Percentiles rank a stretch among this genome's conserved stretches.
Evolutionary conservation across 208 protist genomes (phyloP).

Genomic region (Trypanosoma theileri): DNA sequence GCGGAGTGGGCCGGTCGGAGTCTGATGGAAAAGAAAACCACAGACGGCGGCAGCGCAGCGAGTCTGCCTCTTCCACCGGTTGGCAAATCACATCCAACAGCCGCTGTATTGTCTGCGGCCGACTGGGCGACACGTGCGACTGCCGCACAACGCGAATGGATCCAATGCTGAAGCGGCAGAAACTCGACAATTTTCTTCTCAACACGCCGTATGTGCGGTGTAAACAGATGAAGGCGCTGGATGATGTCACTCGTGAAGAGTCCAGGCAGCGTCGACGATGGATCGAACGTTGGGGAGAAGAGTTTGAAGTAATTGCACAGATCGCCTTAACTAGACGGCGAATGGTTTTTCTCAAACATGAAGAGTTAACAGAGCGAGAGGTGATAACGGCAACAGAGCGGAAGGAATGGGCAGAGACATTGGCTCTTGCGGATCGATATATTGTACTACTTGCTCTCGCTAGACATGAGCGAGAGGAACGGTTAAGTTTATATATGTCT

Average conservation of each 20-base stretch:
- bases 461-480: conserved; percentile 46
- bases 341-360: conserved; percentile 28
- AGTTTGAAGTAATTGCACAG: conserved; percentile 26
- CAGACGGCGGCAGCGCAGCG: conserved; percentile 22
- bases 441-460: conserved; percentile 35
- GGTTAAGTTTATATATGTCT: conserved; percentile 20
- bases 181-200: conserved; percentile 57
- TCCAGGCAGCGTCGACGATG: conserved; percentile 43
- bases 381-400: conserved; percentile 31
- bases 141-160: conserved; percentile 45
- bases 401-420: conserved; percentile 18
- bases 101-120: conserved; percentile 68
- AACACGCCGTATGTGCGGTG: conserved; percentile 78
- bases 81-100: conserved; percentile 77
- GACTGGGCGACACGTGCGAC: conserved; percentile 43
- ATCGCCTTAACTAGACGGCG: conserved; percentile 26
- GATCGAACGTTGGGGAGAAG: conserved; percentile 30
- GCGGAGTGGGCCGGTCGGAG: background rate
- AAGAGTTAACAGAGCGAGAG: conserved; percentile 28
- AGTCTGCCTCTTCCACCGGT: conserved; percentile 21
- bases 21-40: conserved; percentile 21
- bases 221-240: conserved; percentile 55
- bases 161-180: conserved; percentile 43
- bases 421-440: conserved; percentile 27
- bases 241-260: conserved; percentile 56